These are phyloP conservation scores for Chaetomium globosum DNA, from an alignment of 2,329 filamentous ascomycete species.

Conservation along the genomic window DNA sequence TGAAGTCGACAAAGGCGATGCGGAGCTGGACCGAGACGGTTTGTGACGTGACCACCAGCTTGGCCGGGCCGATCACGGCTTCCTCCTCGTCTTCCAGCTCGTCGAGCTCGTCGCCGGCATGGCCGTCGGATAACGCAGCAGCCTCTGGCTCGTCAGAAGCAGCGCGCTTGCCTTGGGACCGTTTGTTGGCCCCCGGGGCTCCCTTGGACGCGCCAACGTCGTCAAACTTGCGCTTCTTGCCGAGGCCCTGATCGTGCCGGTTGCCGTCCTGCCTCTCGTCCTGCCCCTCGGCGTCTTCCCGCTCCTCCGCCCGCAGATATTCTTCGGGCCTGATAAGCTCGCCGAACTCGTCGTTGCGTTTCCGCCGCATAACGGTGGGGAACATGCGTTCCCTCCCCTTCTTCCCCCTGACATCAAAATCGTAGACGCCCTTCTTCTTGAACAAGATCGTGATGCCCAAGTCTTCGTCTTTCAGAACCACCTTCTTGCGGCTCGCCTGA, in stretches of 20 bases:
- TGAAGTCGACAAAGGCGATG: constrained; percentile 88
- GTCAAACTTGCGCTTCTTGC: constrained; percentile 94
- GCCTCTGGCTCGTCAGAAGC: constrained; percentile 53
- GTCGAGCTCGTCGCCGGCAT: constrained; percentile 59
- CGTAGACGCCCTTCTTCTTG: constrained; percentile 85
- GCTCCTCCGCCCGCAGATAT: constrained; percentile 88
- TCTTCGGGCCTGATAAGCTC: constrained; percentile 93
- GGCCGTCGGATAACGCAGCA: constrained; percentile 42
- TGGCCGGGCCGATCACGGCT: constrained; percentile 68
- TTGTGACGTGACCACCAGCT: constrained; percentile 67
- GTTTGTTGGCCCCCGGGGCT: constrained; percentile 59
- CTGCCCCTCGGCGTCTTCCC: constrained; percentile 71
- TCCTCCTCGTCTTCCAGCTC: constrained; percentile 60
- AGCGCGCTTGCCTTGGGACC: constrained; percentile 53
- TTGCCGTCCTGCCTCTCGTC: constrained; percentile 58
- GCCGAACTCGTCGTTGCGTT: constrained; percentile 86
- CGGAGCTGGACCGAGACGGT: constrained; percentile 70
- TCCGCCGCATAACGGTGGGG: constrained; percentile 78
- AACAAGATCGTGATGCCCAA: constrained; percentile 88
- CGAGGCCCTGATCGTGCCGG: constrained; percentile 65
- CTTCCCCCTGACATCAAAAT: constrained; percentile 89
- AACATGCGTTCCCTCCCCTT: constrained; percentile 92
- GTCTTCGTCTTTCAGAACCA: constrained; percentile 84
- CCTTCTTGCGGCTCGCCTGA: constrained; percentile 81
- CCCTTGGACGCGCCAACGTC: constrained; percentile 58